Base-by-base conservation (phyloP, 1,284 basidiomycete species). In the Apiotrichum akiyoshidainum region DNA sequence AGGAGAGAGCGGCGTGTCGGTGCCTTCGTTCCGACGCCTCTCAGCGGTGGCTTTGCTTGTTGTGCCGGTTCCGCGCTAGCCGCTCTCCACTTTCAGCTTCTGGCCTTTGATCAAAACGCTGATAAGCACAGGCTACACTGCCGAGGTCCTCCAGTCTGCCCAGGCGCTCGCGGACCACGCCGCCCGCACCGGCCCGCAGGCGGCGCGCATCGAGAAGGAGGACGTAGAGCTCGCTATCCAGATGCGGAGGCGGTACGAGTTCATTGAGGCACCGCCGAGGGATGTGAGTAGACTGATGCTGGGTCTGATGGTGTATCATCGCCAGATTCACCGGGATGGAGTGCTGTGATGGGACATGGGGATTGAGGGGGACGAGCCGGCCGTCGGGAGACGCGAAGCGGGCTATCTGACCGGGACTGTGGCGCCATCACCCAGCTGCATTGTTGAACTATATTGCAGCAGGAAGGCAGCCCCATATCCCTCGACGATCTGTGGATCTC, bases 161-260 rank as follows among this genome's bases (percentile, higher is more conserved):
- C 86, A 90, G 61, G 86, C 93, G 26, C 95, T 97, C 73, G 88
- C 93, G 1, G 95, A 98, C 68, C 95, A 99, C 74, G 94, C 92
- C 7, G 87, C 87, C 17, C 81, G 87, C 46, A 46, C 64, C 4
- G 68, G 65, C 14, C 45, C 65, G 5, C 63, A 65, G n/a, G 76
- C 85, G 1, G 86, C 86, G 57, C 89, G 87, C 76, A 83, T 94
- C 48, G 90, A 94, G 63, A 86, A 90, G 79, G 92, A 97, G 59
- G 96, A 99, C 77, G 82, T 96, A 42, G 85, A 88, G 22, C 81
- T 99, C 47, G 92, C 94, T 1, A 89, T 98, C 21, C 92, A 96
- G 75, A 88, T 90, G 31, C 84, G 93, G 55, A 90, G 95, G 16
- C 92, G 94, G 51, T 93, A 93, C 86, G 91, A 93, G 74, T 91